Conservation (phyloP, 768 basidiomycete genomes). For the Lactifluus piperatus region DNA sequence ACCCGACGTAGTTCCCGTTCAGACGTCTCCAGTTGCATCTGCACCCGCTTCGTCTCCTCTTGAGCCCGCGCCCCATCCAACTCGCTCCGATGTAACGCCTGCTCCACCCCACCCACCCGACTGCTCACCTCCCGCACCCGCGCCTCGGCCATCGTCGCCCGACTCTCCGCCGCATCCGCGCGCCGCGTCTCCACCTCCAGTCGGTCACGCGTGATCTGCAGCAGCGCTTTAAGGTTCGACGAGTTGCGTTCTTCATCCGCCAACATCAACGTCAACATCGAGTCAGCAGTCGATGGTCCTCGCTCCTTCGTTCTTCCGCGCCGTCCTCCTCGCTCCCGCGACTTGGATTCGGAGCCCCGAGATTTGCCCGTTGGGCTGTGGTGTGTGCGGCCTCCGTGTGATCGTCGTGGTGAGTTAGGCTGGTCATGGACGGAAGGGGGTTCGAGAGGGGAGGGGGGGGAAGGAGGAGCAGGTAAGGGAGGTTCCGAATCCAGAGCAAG, state of each 20-base stretch:
- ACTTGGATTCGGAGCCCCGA: slow-evolving; percentile 8
- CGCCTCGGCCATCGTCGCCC: slow-evolving; percentile 18
- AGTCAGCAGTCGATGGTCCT: slow-evolving; percentile 7
- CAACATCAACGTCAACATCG: slow-evolving; percentile 21
- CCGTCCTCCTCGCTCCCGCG: slow-evolving; percentile 8
- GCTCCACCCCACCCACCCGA: slow-evolving; percentile 8
- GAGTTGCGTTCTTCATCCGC: slow-evolving; percentile 21
- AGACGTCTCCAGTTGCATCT: slow-evolving; percentile 19
- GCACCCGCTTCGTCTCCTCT: slow-evolving; percentile 19
- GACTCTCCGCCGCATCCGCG: slow-evolving; percentile 19
- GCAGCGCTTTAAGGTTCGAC: slow-evolving; percentile 18
- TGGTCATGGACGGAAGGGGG: not conserved
- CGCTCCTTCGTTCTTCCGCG: slow-evolving; percentile 5
- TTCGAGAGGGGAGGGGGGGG: not conserved
- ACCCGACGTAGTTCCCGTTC: slow-evolving; percentile 19
- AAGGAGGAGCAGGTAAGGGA: not conserved
- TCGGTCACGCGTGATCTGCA: slow-evolving; percentile 17
- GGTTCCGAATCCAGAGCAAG: not conserved
- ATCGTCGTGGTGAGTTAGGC: not conserved
- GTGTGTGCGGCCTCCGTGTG: not conserved
- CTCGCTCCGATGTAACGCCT: slow-evolving; percentile 16
- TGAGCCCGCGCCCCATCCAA: slow-evolving; percentile 18
- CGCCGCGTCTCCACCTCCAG: slow-evolving; percentile 17
- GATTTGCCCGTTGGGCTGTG: slow-evolving; percentile 14
- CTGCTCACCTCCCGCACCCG: slow-evolving; percentile 10